phyloP scores from a whole-genome alignment of 306 rosid species.

The Cucumis melo region DNA sequence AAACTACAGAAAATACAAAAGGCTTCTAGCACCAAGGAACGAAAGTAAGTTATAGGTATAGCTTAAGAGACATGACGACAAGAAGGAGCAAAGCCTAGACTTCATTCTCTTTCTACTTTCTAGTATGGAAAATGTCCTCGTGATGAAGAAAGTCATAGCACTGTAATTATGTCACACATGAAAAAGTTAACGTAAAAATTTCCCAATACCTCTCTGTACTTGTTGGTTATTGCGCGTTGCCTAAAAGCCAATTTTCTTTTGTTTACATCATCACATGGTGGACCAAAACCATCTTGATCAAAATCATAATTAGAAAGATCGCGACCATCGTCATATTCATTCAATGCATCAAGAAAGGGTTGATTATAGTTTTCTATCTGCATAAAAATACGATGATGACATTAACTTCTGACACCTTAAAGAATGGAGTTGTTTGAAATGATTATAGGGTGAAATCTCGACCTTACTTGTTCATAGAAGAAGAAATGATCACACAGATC shows the following conservation, averaged over 20 bases:
- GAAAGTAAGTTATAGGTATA: neutral
- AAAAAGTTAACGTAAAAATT: neutral
- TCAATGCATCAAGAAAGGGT: slow-evolving; percentile 54
- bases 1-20: neutral
- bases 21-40: neutral
- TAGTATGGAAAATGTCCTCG: neutral
- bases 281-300: slow-evolving; percentile 49
- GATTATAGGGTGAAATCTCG: slow-evolving; percentile 10
- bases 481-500: slow-evolving; percentile 64
- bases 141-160: neutral
- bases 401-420: neutral
- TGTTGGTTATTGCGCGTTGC: slow-evolving; percentile 53
- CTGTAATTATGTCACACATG: neutral
- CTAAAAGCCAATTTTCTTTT: slow-evolving; percentile 79
- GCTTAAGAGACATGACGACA: neutral
- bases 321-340: slow-evolving; percentile 57
- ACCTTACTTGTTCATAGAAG: slow-evolving; percentile 69
- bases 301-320: slow-evolving; percentile 75
- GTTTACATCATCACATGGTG: slow-evolving; percentile 45
- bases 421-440: neutral
- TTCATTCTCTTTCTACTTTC: neutral
- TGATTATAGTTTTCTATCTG: slow-evolving; percentile 75
- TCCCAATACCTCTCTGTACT: slow-evolving; percentile 45
- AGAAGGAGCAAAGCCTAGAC: neutral
- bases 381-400: slow-evolving; percentile 12